A percentile compares a stretch with the other conserved stretches of the same genome.
These are phyloP conservation scores for Vigna angularis DNA, from an alignment of 306 rosid species.

Conservation along the genomic window DNA sequence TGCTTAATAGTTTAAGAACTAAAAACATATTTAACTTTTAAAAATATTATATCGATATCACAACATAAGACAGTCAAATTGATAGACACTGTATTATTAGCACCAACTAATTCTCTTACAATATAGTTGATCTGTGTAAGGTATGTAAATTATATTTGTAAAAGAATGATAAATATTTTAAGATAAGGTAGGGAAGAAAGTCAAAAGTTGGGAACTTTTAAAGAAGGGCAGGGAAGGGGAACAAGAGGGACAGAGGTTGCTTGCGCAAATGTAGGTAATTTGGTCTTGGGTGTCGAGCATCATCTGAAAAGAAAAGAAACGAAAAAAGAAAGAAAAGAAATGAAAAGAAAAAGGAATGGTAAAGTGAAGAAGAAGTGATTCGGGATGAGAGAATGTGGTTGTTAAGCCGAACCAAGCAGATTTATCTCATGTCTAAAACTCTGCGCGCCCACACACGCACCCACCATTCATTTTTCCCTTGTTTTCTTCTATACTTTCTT, in stretches of 20 bases:
- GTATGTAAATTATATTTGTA: no score
- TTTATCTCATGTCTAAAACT: conserved; percentile 16
- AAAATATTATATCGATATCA: no score
- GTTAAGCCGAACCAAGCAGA: conserved; percentile 10
- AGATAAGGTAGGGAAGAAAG: not conserved
- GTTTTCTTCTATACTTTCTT: conserved; percentile 30
- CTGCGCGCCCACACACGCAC: conserved; percentile 44
- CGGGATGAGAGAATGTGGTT: conserved; percentile 2
- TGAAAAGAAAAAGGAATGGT: not conserved
- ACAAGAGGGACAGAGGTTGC: conserved; percentile 48
- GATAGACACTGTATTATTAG: no score
- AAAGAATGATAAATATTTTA: not conserved
- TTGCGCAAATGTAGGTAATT: conserved; percentile 74
- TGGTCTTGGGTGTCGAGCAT: conserved; percentile 46
- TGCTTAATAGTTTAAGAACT: no score
- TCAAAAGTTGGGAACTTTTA: conserved; percentile 33
- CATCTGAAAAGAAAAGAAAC: not conserved
- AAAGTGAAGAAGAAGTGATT: not conserved
- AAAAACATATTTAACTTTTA: no score
- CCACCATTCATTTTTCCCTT: conserved; percentile 42
- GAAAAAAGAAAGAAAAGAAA: no score
- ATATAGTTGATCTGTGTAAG: no score
- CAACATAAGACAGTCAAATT: no score
- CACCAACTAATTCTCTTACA: no score
- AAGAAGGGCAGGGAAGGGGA: conserved; percentile 31